Base-by-base conservation (phyloP, 2,329 filamentous ascomycete genomes). In the Diaporthe sp. region DNA sequence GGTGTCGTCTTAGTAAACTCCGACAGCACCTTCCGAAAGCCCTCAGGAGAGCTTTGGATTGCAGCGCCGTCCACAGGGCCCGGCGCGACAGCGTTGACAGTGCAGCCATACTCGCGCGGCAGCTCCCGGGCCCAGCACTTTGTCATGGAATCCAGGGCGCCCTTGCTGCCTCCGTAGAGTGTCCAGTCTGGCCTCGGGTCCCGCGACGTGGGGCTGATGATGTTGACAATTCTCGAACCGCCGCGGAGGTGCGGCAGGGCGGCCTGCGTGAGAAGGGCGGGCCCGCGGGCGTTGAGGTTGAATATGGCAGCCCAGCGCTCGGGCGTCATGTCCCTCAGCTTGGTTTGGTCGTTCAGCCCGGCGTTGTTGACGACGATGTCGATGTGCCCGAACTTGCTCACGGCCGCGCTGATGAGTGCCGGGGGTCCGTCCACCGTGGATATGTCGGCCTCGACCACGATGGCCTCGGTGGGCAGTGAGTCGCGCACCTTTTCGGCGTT, bases 361-460 rank as follows among this genome's bases (percentile, higher is more conserved):
- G 54, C 69, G 69, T 61, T 71, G 54, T 71, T 72, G 25, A 72
- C 54, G 30, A 61, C 10, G 30, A 71, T 72, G 28, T 72, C 69
- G 69, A 72, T 25, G 22, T 8, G 38, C 12, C 70, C 70, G 28
- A 64, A 72, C 19, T 13, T 66, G 5, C 5, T 8, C 25, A 72
- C 57, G 22, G 70, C 70, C 19, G 70, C 42, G 6, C 12, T 25
- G 47, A 68, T 7, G 33, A 68, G 80, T 70, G 87, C 84, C 6
- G 86, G 84, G 9, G 89, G 89, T 9, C 88, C 88, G 25, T 86
- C 87, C 52, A 89, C 86, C 25, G 87, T 87, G 77, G 87, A 87
- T 79, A 94, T 88, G 82, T 93, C 91, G 47, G 92, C 92, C 30
- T 86, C 80, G 74, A 84, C 78, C 9, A 90, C 88, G 67, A 82